These are phyloP conservation scores for Hypomyces rosellus DNA, from an alignment of 2,329 filamentous ascomycete species.

Conservation along the genomic window DNA sequence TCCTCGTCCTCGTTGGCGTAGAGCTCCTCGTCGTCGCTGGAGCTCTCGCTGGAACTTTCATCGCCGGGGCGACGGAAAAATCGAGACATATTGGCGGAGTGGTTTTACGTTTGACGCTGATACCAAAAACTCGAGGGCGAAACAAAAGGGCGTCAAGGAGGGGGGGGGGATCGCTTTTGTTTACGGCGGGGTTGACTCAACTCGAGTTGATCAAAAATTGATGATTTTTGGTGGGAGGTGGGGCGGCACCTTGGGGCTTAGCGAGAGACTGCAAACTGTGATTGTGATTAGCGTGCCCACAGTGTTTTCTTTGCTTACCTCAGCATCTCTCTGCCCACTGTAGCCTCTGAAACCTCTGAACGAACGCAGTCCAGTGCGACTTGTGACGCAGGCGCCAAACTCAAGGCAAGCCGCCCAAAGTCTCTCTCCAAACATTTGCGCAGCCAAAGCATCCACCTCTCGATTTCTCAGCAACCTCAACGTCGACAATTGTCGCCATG, in stretches of 20 bases:
- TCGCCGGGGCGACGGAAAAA: slow-evolving; percentile 90
- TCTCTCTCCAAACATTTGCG: no score
- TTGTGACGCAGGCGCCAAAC: no score
- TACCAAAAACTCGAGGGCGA: slow-evolving; percentile 13
- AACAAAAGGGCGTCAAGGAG: background rate
- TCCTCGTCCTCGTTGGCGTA: slow-evolving; percentile 53
- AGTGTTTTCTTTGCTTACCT: slow-evolving; percentile 13
- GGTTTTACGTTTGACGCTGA: slow-evolving; percentile 12
- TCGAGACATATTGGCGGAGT: slow-evolving; percentile 69
- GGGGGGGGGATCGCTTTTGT: slow-evolving; percentile 12
- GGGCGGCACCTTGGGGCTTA: slow-evolving; percentile 34
- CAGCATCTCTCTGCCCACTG: slow-evolving; percentile 8
- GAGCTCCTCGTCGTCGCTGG: slow-evolving; percentile 94
- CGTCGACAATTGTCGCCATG: slow-evolving; percentile 21
- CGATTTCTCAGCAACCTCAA: slow-evolving; percentile 14
- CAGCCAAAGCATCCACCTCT: background rate
- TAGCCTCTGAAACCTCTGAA: slow-evolving; percentile 1
- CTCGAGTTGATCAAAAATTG: slow-evolving; percentile 21
- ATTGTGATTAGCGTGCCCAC: slow-evolving; percentile 5
- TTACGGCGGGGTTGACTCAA: slow-evolving; percentile 33
- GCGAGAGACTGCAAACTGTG: slow-evolving; percentile 18
- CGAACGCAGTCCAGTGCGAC: background rate
- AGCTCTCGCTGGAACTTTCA: slow-evolving; percentile 93
- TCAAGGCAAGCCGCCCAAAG: no score
- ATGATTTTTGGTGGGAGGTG: slow-evolving; percentile 39